Conservation (phyloP, 129 eudicot species). For the Chrysanthemum makinoi region DNA sequence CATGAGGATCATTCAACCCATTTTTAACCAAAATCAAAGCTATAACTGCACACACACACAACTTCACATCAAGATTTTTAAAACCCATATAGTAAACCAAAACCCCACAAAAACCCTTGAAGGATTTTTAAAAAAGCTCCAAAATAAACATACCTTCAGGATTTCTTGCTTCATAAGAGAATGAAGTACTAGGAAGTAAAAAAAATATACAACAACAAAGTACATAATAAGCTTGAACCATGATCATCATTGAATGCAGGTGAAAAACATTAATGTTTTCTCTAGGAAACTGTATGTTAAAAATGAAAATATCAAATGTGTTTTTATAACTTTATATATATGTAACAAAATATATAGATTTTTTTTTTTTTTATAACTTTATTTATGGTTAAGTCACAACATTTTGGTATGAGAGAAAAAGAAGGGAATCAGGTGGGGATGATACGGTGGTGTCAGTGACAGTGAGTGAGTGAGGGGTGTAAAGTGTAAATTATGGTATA, state of each 20-base stretch:
- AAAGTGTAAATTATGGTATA: constrained; percentile 37
- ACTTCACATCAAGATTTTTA: constrained; percentile 14
- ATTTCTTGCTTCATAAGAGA: constrained; percentile 73
- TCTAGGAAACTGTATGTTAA: not conserved
- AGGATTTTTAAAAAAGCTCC: not conserved
- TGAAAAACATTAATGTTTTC: constrained; percentile 18
- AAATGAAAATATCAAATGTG: constrained; percentile 22
- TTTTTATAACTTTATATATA: not conserved
- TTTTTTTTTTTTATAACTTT: not conserved
- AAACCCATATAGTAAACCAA: constrained; percentile 4
- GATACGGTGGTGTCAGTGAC: constrained; percentile 56
- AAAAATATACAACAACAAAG: constrained; percentile 23
- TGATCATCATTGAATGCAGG: constrained; percentile 40
- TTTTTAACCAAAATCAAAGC: constrained; percentile 58
- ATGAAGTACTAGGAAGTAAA: constrained; percentile 31
- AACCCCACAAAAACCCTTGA: constrained; percentile 20
- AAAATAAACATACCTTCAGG: constrained; percentile 61
- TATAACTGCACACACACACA: constrained; percentile 45
- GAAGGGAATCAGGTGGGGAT: constrained; percentile 46
- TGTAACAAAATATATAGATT: not conserved
- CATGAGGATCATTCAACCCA: constrained; percentile 70
- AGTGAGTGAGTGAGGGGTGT: constrained; percentile 30
- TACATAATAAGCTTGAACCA: constrained; percentile 19
- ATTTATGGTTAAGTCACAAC: constrained; percentile 26
- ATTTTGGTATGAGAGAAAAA: constrained; percentile 21